phyloP scores from a whole-genome alignment of 2,329 filamentous ascomycete genomes.

The Calonectria hawksworthii region DNA sequence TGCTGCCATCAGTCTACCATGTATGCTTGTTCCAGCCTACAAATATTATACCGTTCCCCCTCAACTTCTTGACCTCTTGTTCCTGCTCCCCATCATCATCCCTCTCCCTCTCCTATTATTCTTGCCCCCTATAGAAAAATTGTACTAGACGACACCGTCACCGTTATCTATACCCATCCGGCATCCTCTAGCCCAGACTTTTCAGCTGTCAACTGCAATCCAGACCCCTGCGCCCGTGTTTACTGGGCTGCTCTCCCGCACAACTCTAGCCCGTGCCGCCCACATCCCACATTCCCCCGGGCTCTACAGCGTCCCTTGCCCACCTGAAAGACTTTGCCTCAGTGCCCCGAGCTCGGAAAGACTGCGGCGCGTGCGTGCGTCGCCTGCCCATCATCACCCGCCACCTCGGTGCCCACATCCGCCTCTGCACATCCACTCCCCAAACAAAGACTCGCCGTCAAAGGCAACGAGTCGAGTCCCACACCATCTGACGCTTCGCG shows the following conservation, averaged over 20 bases:
- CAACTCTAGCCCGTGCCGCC: constrained; percentile 1
- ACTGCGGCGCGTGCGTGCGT: constrained; percentile 5
- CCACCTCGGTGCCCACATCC: constrained; percentile 6
- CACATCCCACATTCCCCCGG: constrained; percentile 3
- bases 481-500: constrained; percentile 22
- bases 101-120: neutral
- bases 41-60: constrained; percentile 24
- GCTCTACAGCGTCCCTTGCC: constrained; percentile 9
- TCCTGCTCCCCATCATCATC: neutral
- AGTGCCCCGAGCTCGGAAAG: neutral
- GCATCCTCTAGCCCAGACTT: neutral
- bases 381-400: constrained; percentile 8
- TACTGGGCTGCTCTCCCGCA: neutral
- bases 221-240: constrained; percentile 6
- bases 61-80: neutral
- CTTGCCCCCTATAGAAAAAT: neutral
- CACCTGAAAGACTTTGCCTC: constrained; percentile 11
- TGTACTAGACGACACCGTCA: neutral
- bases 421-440: neutral
- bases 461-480: constrained; percentile 15
- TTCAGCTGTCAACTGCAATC: constrained; percentile 12
- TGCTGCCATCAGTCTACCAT: neutral
- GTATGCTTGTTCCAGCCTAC: constrained; percentile 9
- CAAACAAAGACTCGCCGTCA: neutral
- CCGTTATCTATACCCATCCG: neutral